A percentile compares a stretch with the other conserved stretches of the same genome.
These are phyloP conservation scores for Ochromonadaceae sp. DNA, from an alignment of 352 stramenopile species.

Conservation along the genomic window DNA sequence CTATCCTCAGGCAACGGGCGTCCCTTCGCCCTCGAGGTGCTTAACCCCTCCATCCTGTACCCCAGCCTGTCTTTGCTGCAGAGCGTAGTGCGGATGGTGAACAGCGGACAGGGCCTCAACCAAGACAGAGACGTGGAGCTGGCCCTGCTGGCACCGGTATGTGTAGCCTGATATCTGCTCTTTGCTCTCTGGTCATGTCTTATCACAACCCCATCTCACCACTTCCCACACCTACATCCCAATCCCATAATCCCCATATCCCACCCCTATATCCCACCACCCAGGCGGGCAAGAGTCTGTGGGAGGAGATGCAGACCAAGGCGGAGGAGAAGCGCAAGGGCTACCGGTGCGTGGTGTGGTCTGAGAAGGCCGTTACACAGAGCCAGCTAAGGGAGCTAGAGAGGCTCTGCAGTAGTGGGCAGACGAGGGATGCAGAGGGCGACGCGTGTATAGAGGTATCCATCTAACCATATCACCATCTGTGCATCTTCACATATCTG, in stretches of 20 bases:
- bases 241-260: not conserved
- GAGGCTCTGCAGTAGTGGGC: too few species aligned
- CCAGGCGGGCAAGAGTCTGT: not conserved
- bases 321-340: conserved; percentile 39
- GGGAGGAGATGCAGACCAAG: conserved; percentile 31
- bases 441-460: too few species aligned
- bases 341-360: conserved; percentile 39
- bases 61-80: conserved; percentile 45
- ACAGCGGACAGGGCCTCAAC: conserved; percentile 88
- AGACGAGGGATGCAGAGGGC: too few species aligned
- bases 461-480: too few species aligned
- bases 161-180: conserved; percentile 10
- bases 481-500: too few species aligned
- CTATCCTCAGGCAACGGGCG: conserved; percentile 37
- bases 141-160: conserved; percentile 39
- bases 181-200: not conserved
- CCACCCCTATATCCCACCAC: not conserved
- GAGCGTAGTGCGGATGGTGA: conserved; percentile 84
- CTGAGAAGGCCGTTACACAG: conserved; percentile 17
- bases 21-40: conserved; percentile 42
- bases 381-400: not conserved
- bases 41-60: not conserved
- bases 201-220: not conserved
- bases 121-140: conserved; percentile 43
- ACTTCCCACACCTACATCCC: not conserved